phyloP scores from a whole-genome alignment of 2,329 filamentous ascomycete genomes.

The Metarhizium brunneum region DNA sequence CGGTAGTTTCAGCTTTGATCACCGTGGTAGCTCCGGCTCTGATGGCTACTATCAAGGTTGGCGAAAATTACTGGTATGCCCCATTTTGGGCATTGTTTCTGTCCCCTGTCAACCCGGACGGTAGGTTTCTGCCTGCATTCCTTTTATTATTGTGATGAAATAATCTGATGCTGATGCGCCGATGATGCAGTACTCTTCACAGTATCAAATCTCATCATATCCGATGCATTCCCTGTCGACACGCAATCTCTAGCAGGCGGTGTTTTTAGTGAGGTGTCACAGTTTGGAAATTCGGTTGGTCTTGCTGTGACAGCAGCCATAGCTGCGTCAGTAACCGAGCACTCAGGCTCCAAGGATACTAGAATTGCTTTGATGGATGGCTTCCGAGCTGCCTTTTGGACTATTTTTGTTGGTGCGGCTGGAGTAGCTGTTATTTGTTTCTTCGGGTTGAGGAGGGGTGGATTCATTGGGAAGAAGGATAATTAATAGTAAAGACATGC shows the following conservation, averaged over 20 bases:
- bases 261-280: constrained; percentile 49
- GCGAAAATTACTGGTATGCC: constrained; percentile 13
- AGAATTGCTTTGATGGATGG: constrained; percentile 10
- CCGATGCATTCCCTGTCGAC: constrained; percentile 41
- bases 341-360: constrained; percentile 37
- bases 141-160: too few relatives aligned
- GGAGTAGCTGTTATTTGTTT: constrained; percentile 24
- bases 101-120: too few relatives aligned
- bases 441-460: constrained; percentile 34
- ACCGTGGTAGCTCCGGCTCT: constrained; percentile 38
- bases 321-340: constrained; percentile 21
- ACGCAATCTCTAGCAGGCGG: constrained; percentile 50
- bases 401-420: constrained; percentile 32
- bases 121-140: too few relatives aligned
- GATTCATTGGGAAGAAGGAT: constrained; percentile 20
- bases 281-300: constrained; percentile 26
- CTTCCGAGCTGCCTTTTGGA: constrained; percentile 44
- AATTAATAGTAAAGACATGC: constrained; percentile 25
- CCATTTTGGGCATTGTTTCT: too few relatives aligned
- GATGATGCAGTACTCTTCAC: too few relatives aligned
- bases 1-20: constrained; percentile 22
- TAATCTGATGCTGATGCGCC: too few relatives aligned
- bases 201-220: constrained; percentile 36
- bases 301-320: constrained; percentile 42
- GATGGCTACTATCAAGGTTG: constrained; percentile 41